Evolutionary conservation across 2,329 filamentous ascomycete species (phyloP).

Genomic region (Neonectria neomacrospora): DNA sequence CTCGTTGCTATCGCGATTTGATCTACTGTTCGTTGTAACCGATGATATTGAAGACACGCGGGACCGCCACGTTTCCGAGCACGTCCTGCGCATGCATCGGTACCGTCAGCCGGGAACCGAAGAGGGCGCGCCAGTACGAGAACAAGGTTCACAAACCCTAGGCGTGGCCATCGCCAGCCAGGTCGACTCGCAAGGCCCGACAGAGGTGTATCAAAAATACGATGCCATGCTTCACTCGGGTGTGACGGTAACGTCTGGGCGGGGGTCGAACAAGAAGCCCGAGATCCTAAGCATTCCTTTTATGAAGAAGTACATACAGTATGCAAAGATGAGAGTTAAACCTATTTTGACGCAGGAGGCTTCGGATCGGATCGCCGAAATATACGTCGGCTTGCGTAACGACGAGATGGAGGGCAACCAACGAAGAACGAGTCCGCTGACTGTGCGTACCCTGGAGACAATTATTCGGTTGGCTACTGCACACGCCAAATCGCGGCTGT

Average conservation of each 20-base stretch:
- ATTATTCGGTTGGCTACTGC: constrained; percentile 97
- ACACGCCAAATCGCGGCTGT: constrained; percentile 92
- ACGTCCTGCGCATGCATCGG: constrained; percentile 95
- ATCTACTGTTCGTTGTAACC: constrained; percentile 96
- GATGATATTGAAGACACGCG: constrained; percentile 96
- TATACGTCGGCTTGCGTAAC: constrained; percentile 92
- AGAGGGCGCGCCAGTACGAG: constrained; percentile 92
- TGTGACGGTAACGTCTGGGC: constrained; percentile 79
- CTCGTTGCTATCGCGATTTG: constrained; percentile 96
- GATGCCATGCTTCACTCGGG: constrained; percentile 96
- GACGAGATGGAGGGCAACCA: constrained; percentile 96
- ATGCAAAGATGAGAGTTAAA: constrained; percentile 92
- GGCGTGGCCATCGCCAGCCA: constrained; percentile 88
- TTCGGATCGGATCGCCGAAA: constrained; percentile 88
- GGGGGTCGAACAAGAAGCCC: constrained; percentile 78
- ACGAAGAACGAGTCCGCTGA: constrained; percentile 92
- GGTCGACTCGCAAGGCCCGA: constrained; percentile 76
- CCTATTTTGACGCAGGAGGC: constrained; percentile 91
- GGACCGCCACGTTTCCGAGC: constrained; percentile 92
- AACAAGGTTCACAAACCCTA: constrained; percentile 84
- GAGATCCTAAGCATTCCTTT: constrained; percentile 96
- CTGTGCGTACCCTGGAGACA: constrained; percentile 95
- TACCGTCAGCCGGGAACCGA: constrained; percentile 94
- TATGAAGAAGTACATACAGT: constrained; percentile 99
- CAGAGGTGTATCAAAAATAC: constrained; percentile 95